A percentile compares a stretch with the other conserved stretches of the same genome.
These are phyloP conservation scores for Lophiotrema nucula DNA, from an alignment of 495 filamentous ascomycete species.

Conservation along the genomic window DNA sequence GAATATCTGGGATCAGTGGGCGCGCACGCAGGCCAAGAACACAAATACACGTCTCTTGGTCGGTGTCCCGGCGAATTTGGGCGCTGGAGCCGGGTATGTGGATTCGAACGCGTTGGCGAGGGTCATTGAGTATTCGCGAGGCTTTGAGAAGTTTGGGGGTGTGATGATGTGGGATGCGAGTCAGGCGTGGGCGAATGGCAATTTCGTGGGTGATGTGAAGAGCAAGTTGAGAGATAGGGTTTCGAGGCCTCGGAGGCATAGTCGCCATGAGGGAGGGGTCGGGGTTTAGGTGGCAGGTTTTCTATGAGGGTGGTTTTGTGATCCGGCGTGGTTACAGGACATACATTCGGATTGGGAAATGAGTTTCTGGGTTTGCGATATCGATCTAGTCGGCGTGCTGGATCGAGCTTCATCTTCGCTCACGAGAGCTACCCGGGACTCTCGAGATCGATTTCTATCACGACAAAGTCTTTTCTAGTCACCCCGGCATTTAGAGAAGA, in stretches of 20 bases:
- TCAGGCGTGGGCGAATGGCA: constrained; percentile 16
- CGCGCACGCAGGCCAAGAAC: neutral
- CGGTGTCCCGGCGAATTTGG: neutral
- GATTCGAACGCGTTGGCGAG: constrained; percentile 40
- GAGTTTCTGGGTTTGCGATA: too few species aligned
- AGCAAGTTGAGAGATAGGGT: neutral
- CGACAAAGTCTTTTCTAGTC: too few species aligned
- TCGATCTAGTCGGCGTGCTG: too few species aligned
- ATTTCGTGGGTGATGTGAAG: constrained; percentile 10
- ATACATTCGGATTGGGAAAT: too few species aligned
- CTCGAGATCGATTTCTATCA: too few species aligned
- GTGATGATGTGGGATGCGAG: constrained; percentile 34
- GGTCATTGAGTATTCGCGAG: constrained; percentile 15
- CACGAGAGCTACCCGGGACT: too few species aligned
- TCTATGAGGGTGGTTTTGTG: too few species aligned
- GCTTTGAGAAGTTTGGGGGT: constrained; percentile 22
- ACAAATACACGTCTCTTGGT: neutral
- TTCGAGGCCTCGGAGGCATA: neutral
- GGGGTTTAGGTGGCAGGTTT: neutral
- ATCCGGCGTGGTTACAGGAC: too few species aligned
- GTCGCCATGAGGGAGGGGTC: neutral
- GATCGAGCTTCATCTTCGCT: too few species aligned
- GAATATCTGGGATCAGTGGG: neutral
- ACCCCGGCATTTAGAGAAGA: too few species aligned
- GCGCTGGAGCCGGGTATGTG: neutral